These are phyloP conservation scores for Graphilbum ipis-grandicollis DNA, from an alignment of 2,329 filamentous ascomycete genomes.

Conservation along the genomic window DNA sequence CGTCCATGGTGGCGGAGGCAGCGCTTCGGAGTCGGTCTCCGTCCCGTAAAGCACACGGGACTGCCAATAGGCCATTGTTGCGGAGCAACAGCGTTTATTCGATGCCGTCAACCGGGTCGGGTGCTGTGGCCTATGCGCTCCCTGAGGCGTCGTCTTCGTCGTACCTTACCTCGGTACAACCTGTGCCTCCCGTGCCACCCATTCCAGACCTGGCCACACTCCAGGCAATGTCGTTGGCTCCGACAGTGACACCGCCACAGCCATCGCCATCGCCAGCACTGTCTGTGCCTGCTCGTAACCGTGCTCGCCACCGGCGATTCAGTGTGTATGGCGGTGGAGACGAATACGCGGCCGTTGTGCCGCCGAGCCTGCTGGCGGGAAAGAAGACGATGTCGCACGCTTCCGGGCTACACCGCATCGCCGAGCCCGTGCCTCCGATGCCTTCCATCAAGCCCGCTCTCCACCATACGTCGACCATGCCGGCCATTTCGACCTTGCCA, in stretches of 20 bases:
- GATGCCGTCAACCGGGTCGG: neutral
- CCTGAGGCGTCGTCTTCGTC: neutral
- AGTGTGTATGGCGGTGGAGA: constrained; percentile 8
- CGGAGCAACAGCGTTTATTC: constrained; percentile 7
- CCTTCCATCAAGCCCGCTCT: neutral
- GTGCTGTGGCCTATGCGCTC: too few relatives aligned
- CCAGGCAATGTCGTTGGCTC: too few relatives aligned
- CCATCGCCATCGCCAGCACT: too few relatives aligned
- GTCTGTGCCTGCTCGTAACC: neutral
- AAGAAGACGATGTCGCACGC: constrained; percentile 5
- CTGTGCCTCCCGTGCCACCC: neutral
- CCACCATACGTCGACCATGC: too few relatives aligned
- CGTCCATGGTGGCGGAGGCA: neutral
- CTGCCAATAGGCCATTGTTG: neutral
- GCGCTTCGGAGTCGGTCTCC: constrained; percentile 3
- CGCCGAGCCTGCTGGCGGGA: neutral
- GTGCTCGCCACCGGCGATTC: constrained; percentile 6
- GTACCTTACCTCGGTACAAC: neutral
- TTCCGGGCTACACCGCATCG: constrained; percentile 6
- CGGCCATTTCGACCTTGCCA: too few relatives aligned
- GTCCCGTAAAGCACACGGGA: neutral
- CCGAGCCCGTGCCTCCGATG: neutral
- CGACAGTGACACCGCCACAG: too few relatives aligned
- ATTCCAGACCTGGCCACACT: neutral
- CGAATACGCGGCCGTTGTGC: neutral